These are phyloP conservation scores for Senecio squalidus DNA, from an alignment of 140 eudicot species.

Conservation along the genomic window DNA sequence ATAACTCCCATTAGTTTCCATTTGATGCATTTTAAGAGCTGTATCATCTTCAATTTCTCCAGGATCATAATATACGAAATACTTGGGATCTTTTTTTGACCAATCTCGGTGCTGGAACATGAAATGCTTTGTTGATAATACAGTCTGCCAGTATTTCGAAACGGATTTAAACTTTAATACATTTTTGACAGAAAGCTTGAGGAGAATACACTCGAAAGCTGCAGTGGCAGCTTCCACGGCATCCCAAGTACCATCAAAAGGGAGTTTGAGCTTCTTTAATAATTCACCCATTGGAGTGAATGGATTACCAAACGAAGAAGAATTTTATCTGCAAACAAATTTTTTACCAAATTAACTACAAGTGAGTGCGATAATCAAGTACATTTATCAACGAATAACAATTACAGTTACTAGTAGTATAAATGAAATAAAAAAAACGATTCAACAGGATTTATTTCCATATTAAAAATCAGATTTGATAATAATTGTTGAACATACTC, in stretches of 20 bases:
- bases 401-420: too few relatives aligned
- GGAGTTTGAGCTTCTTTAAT: neutral
- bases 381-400: too few relatives aligned
- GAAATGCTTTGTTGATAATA: constrained; percentile 17
- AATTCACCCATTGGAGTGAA: neutral
- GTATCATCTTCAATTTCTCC: neutral
- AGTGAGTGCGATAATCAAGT: too few relatives aligned
- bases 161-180: constrained; percentile 16
- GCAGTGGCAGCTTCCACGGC: constrained; percentile 1
- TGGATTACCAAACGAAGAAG: too few relatives aligned
- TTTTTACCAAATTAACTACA: too few relatives aligned
- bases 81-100: constrained; percentile 10
- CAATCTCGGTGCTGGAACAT: constrained; percentile 2
- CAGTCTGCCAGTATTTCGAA: constrained; percentile 15
- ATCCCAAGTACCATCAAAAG: constrained; percentile 9
- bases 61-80: constrained; percentile 5
- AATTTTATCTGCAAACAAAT: constrained; percentile 11
- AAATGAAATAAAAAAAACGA: too few relatives aligned
- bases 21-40: constrained; percentile 5
- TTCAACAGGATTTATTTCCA: neutral
- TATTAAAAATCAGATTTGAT: neutral
- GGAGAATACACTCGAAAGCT: constrained; percentile 7
- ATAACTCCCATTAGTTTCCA: constrained; percentile 14
- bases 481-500: too few relatives aligned
- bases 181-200: constrained; percentile 20